Evolutionary conservation across 495 filamentous ascomycete genomes (phyloP).

Genomic region (Podospora bellae-mahoneyi): DNA sequence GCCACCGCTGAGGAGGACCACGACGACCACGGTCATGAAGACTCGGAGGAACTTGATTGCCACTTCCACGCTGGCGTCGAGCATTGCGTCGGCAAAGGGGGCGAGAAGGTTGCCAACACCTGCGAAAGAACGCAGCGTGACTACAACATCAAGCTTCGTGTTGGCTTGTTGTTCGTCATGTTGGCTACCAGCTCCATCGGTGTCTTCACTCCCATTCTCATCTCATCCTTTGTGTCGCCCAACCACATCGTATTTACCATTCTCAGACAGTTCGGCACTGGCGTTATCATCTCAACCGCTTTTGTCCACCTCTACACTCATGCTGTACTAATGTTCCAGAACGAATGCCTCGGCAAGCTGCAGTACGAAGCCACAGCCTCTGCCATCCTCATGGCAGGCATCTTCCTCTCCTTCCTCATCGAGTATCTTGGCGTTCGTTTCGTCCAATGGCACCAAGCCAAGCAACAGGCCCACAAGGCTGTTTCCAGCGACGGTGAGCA

Average conservation of each 20-base stretch:
- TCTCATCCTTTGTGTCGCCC: constrained; percentile 30
- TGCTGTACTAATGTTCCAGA: constrained; percentile 59
- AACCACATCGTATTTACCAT: constrained; percentile 44
- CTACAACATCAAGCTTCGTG: constrained; percentile 58
- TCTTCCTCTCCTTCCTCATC: constrained; percentile 60
- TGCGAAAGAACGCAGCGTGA: constrained; percentile 48
- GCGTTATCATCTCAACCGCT: constrained; percentile 67
- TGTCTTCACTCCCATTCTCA: constrained; percentile 46
- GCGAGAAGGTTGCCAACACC: constrained; percentile 25
- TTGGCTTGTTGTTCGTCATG: constrained; percentile 58
- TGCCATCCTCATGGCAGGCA: constrained; percentile 62
- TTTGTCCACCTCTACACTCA: constrained; percentile 69
- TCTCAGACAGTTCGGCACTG: constrained; percentile 71
- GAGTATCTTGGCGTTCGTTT: constrained; percentile 57
- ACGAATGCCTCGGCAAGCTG: constrained; percentile 59
- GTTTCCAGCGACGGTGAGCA: constrained; percentile 3
- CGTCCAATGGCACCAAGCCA: constrained; percentile 37
- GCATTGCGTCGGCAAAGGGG: constrained; percentile 46
- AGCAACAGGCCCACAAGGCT: constrained; percentile 11
- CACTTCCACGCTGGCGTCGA: constrained; percentile 8
- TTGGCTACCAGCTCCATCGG: constrained; percentile 33
- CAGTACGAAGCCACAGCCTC: constrained; percentile 59
- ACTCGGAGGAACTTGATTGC: constrained; percentile 14
- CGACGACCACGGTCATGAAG: constrained; percentile 28
- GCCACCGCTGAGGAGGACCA: constrained; percentile 12